Evolutionary conservation across 331 rosid genomes (phyloP).

Genomic region (Rhamnella rubrinervis): DNA sequence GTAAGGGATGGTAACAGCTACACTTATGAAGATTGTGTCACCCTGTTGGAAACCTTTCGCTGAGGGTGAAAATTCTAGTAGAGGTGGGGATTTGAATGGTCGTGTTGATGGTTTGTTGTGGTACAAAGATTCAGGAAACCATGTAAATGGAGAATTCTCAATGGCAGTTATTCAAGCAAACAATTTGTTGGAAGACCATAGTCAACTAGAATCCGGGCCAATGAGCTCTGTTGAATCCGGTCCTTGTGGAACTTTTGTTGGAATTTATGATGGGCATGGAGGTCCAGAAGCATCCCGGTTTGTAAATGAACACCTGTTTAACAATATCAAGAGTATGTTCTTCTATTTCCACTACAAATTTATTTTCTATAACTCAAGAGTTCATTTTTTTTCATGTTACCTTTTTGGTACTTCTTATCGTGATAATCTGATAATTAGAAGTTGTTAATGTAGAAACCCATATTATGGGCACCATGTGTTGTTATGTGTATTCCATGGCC

Average conservation of each 20-base stretch:
- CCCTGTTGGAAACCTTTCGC: constrained; percentile 71
- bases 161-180: constrained; percentile 99
- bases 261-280: constrained; percentile 94
- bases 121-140: constrained; percentile 79
- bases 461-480: background rate
- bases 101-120: constrained; percentile 72
- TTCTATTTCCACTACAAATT: constrained; percentile 7
- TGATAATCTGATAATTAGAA: background rate
- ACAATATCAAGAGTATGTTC: constrained; percentile 67
- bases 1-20: constrained; percentile 83
- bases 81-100: constrained; percentile 58
- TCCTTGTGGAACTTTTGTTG: constrained; percentile 81
- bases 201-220: constrained; percentile 90
- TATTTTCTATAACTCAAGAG: background rate
- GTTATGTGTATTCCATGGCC: background rate
- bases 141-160: constrained; percentile 75
- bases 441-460: too few species aligned
- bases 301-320: constrained; percentile 62
- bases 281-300: constrained; percentile 97
- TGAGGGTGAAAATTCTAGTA: constrained; percentile 53
- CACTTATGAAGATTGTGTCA: constrained; percentile 62
- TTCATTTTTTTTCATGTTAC: background rate
- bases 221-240: constrained; percentile 58
- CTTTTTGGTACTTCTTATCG: background rate
- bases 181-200: constrained; percentile 82